Evolutionary conservation across 805 yeast genomes (phyloP), one percentile per base, ranked within the genome.

Genomic region (Hanseniaspora valbyensis): DNA sequence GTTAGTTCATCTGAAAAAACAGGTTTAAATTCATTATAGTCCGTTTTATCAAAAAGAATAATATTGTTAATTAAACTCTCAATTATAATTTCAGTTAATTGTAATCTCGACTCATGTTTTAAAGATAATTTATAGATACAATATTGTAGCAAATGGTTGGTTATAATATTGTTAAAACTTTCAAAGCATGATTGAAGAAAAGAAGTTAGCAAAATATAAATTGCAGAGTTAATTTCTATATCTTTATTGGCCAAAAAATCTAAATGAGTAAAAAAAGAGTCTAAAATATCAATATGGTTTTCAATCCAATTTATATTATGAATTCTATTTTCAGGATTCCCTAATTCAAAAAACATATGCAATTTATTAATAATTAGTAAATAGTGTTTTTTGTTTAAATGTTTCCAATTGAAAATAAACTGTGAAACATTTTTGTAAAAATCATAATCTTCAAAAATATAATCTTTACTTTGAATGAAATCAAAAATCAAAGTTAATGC

Each of bases 71-170:
- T 37, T 22, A n/a, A 12, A 19, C 16, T 19, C 3, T 9, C 16
- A 21, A 37, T 22, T 5, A 37, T 37, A 37, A 39, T 39, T 4
- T 25, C 26, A 39, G 32, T 39, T 14, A 25, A 25, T 19, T 39
- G 24, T 39, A 25, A 7, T 10, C n/a, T 22, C 7, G 5, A 4
- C 5, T 24, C 12, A 4, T n/a, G 3, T 39, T 24, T 3, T 16
- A 18, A 5, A 18, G 39, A 36, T 9, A 36, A 7, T 22, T 37
- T 29, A 18, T 30, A 45, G 4, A 45, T 12, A 18, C 50, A 45
- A 4, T 32, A 16, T 25, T 45, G 50, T 18, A 48, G n/a, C 26
- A 48, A 24, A 33, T 48, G 51, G 4, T 18, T 24, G 21, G 40
- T 8, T 4, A 48, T 6, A 13, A 12, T 21, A 22, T 4, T 12